These are phyloP conservation scores for Gillenia trifoliata DNA, from an alignment of 306 rosid species.

Conservation along the genomic window DNA sequence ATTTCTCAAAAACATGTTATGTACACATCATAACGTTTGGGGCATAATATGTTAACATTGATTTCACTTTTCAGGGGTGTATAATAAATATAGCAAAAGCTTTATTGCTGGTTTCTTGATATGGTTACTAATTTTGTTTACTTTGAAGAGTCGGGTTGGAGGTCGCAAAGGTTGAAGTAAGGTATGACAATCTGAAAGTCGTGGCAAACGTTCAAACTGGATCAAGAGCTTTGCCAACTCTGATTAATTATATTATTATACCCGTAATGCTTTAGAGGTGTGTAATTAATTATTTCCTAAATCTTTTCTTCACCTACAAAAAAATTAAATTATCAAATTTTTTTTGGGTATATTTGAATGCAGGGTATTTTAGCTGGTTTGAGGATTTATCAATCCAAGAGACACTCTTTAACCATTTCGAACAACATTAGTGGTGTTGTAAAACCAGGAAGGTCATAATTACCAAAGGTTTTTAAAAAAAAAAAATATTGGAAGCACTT, in stretches of 20 bases:
- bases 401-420: conserved; percentile 55
- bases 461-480: too few species aligned
- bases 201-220: conserved; percentile 61
- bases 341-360: conserved; percentile 7
- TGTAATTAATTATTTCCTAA: too few species aligned
- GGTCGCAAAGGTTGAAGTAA: conserved; percentile 58
- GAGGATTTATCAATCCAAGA: conserved; percentile 38
- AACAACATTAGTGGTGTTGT: conserved; percentile 52
- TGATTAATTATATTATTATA: conserved; percentile 31
- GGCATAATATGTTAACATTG: too few species aligned
- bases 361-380: conserved; percentile 48
- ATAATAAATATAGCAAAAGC: too few species aligned
- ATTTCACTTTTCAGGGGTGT: too few species aligned
- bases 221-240: conserved; percentile 70
- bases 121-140: too few species aligned
- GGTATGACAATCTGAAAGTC: conserved; percentile 48
- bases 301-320: too few species aligned
- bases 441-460: conserved; percentile 65
- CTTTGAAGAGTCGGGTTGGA: conserved; percentile 55
- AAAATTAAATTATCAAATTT: too few species aligned
- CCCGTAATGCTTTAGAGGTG: conserved; percentile 59
- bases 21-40: too few species aligned
- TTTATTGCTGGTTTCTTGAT: too few species aligned
- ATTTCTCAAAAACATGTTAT: too few species aligned
- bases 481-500: background rate